phyloP scores from a whole-genome alignment of 352 stramenopile species.

The Phytopythium mirpurense region DNA sequence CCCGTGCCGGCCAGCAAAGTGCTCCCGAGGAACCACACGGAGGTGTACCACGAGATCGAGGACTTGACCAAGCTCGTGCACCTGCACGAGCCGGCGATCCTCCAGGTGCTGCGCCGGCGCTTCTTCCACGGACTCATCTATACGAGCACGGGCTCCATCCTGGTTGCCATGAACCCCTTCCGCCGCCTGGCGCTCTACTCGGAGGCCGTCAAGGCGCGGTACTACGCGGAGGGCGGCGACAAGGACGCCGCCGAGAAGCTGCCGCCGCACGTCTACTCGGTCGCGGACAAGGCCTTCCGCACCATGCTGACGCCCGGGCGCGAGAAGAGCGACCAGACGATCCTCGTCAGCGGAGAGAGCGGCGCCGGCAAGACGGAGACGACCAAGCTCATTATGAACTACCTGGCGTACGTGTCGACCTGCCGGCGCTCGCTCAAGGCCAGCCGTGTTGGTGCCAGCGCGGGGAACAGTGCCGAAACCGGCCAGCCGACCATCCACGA shows the following conservation, averaged over 20 bases:
- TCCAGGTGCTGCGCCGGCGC: constrained; percentile 75
- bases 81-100: constrained; percentile 88
- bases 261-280: constrained; percentile 82
- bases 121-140: constrained; percentile 88
- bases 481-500: constrained; percentile 67
- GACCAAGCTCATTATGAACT: constrained; percentile 97
- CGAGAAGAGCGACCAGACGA: constrained; percentile 86
- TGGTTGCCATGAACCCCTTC: constrained; percentile 86
- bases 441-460: constrained; percentile 5
- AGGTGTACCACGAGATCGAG: constrained; percentile 66
- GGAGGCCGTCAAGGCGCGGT: constrained; percentile 60
- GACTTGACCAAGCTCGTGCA: constrained; percentile 90
- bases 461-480: neutral
- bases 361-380: constrained; percentile 96
- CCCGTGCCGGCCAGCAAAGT: constrained; percentile 37
- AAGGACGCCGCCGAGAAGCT: constrained; percentile 49
- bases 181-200: constrained; percentile 64
- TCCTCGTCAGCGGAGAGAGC: constrained; percentile 95
- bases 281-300: constrained; percentile 80
- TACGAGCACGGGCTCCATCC: constrained; percentile 83
- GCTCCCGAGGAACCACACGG: constrained; percentile 49
- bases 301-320: constrained; percentile 62
- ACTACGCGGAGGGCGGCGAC: constrained; percentile 55
- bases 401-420: constrained; percentile 87
- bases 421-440: constrained; percentile 13